phyloP scores from a whole-genome alignment of 139 green algal genomes.

The Asterochloris erici region DNA sequence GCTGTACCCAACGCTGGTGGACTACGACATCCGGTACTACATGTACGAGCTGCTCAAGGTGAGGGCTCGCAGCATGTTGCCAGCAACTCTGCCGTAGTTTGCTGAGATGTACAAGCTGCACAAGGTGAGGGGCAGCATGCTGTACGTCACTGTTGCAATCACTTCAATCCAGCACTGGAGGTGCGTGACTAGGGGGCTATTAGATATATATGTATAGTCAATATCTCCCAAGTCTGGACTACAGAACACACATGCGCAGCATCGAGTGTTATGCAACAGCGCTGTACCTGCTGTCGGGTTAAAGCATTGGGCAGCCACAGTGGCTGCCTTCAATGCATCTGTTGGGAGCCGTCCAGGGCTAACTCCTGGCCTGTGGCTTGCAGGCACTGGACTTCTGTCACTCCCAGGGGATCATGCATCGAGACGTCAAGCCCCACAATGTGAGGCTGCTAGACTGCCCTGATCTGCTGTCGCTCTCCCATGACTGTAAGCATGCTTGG shows the following conservation, averaged over 20 bases:
- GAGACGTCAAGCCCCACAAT: constrained; percentile 83
- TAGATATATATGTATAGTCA: no score
- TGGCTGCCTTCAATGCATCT: background rate
- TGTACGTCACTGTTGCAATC: background rate
- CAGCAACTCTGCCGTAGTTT: background rate
- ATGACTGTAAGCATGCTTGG: background rate
- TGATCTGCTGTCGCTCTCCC: background rate
- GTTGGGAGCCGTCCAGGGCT: background rate
- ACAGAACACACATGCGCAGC: background rate
- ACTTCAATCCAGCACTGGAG: background rate
- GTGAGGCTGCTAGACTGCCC: constrained; percentile 26
- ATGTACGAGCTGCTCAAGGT: constrained; percentile 94
- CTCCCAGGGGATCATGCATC: constrained; percentile 90
- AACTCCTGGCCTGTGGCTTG: background rate
- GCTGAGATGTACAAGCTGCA: no score
- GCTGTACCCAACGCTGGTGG: constrained; percentile 93
- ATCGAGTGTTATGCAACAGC: background rate
- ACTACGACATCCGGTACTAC: constrained; percentile 98
- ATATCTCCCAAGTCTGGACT: background rate
- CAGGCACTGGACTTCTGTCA: constrained; percentile 95
- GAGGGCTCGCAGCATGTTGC: background rate
- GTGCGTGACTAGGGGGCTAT: background rate
- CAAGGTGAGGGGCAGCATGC: no score
- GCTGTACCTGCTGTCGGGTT: background rate
- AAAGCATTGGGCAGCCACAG: background rate